Conservation (phyloP, 768 basidiomycete species). For the Leccinum arenicola region DNA sequence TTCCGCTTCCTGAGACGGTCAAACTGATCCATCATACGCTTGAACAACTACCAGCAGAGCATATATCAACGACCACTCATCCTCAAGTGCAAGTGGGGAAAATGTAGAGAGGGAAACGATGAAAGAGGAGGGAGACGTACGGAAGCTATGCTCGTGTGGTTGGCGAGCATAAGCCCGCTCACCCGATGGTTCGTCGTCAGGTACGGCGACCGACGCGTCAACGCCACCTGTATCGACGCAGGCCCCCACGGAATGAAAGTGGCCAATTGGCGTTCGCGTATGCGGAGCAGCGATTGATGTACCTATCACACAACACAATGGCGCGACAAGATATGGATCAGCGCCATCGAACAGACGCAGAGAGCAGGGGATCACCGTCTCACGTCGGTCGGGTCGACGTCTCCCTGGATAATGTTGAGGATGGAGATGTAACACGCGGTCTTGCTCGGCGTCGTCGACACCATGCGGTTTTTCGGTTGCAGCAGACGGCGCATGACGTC, state of each 20-base stretch:
- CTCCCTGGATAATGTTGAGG: slow-evolving; percentile 97
- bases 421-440: slow-evolving; percentile 96
- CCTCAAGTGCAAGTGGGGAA: background rate
- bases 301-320: slow-evolving; percentile 48
- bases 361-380: slow-evolving; percentile 1
- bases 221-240: slow-evolving; percentile 94
- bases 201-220: slow-evolving; percentile 89
- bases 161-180: slow-evolving; percentile 97
- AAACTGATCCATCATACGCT: slow-evolving; percentile 94
- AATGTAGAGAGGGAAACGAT: background rate
- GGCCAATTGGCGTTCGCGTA: slow-evolving; percentile 93
- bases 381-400: slow-evolving; percentile 97
- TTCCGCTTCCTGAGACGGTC: slow-evolving; percentile 83
- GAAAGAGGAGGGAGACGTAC: slow-evolving; percentile 43
- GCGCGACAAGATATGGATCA: background rate
- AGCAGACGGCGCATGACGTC: slow-evolving; percentile 98
- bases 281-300: slow-evolving; percentile 94
- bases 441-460: slow-evolving; percentile 88
- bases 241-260: slow-evolving; percentile 99
- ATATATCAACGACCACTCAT: background rate
- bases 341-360: background rate
- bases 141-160: slow-evolving; percentile 98
- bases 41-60: slow-evolving; percentile 66
- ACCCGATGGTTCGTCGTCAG: slow-evolving; percentile 88
- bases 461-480: slow-evolving; percentile 98